A percentile compares a stretch with the other conserved stretches of the same genome.
Conservation (phyloP, 768 basidiomycete genomes). For the Thelephora aurantiotincta region DNA sequence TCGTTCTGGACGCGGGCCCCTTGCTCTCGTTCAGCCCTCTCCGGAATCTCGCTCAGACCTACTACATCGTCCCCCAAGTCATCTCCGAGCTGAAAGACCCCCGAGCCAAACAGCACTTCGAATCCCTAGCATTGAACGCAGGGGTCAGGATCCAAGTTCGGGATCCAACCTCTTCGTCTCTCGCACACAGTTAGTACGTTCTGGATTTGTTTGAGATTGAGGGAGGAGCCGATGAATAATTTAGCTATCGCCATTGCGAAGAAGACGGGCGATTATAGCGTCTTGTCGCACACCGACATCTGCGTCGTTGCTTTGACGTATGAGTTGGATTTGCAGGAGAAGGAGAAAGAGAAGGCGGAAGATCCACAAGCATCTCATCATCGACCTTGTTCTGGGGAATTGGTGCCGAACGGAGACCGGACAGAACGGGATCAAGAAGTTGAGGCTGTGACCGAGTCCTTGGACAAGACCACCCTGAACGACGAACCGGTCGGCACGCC, state of each 20-base stretch:
- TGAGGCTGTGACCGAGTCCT: slow-evolving; percentile 3
- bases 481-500: not conserved
- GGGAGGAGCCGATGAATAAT: slow-evolving; percentile 1
- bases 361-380: slow-evolving; percentile 3
- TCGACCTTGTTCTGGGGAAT: not conserved
- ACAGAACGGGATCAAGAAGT: slow-evolving; percentile 4
- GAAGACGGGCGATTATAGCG: slow-evolving; percentile 92
- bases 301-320: slow-evolving; percentile 83
- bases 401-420: slow-evolving; percentile 1
- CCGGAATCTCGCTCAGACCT: slow-evolving; percentile 76
- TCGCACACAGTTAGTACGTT: slow-evolving; percentile 52
- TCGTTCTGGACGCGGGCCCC: slow-evolving; percentile 91
- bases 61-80: slow-evolving; percentile 83
- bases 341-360: slow-evolving; percentile 18
- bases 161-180: slow-evolving; percentile 52
- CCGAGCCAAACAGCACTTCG: slow-evolving; percentile 76
- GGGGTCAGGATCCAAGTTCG: slow-evolving; percentile 64
- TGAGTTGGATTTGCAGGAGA: slow-evolving; percentile 47
- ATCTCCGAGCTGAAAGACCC: slow-evolving; percentile 82
- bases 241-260: slow-evolving; percentile 85
- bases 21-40: slow-evolving; percentile 81
- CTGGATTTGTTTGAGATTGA: not conserved
- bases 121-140: slow-evolving; percentile 58
- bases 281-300: slow-evolving; percentile 83
- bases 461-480: slow-evolving; percentile 1